phyloP scores from a whole-genome alignment of 306 rosid genomes.

The Calophaca sinica region DNA sequence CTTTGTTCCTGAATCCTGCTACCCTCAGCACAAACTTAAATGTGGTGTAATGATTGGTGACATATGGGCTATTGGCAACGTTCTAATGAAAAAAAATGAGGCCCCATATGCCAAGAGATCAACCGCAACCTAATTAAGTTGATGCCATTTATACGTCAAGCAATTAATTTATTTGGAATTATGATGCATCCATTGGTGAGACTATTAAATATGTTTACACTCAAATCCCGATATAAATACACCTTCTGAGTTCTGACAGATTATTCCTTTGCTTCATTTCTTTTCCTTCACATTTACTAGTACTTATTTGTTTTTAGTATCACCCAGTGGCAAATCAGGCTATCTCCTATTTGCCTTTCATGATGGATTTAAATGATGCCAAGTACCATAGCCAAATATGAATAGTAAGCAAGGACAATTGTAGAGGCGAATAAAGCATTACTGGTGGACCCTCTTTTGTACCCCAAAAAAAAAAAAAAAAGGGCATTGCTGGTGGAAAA shows the following conservation, averaged over 20 bases:
- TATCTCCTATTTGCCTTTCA: not conserved
- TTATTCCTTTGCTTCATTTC: not conserved
- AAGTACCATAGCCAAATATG: constrained; percentile 5
- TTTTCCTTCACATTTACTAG: not conserved
- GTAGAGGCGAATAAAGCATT: not conserved
- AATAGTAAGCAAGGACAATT: not conserved
- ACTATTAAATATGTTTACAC: constrained; percentile 28
- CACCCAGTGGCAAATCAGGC: not conserved
- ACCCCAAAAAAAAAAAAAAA: no score
- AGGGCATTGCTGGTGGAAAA: not conserved
- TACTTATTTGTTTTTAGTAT: not conserved
- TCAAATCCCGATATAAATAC: not conserved
- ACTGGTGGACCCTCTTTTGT: no score
- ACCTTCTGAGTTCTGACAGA: not conserved
- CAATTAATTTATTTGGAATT: not conserved
- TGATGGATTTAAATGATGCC: not conserved
- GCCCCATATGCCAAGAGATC: constrained; percentile 23
- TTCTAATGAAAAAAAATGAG: not conserved
- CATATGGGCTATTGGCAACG: not conserved
- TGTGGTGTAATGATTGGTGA: not conserved
- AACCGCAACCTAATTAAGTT: not conserved
- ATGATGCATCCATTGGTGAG: not conserved
- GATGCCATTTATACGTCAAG: not conserved
- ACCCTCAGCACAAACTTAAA: no score
- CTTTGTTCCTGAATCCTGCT: no score